These are phyloP conservation scores for Leucocoprinus sp. DNA, from an alignment of 768 basidiomycete species.

Conservation along the genomic window DNA sequence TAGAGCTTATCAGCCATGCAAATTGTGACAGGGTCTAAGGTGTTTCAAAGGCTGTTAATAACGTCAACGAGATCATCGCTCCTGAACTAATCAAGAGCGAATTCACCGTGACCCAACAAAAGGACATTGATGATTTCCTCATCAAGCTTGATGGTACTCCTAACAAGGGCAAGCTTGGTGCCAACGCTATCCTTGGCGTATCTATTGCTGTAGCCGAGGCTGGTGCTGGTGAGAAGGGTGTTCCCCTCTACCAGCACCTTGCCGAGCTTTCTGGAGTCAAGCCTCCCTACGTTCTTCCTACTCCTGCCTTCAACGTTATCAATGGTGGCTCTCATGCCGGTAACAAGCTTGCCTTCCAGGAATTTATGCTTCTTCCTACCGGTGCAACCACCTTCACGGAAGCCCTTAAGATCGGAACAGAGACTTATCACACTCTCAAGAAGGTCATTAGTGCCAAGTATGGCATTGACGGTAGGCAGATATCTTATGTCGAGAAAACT, in stretches of 20 bases:
- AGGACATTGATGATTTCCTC: slow-evolving; percentile 94
- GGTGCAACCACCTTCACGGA: slow-evolving; percentile 89
- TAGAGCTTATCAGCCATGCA: not conserved
- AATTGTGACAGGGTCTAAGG: slow-evolving; percentile 38
- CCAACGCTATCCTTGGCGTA: slow-evolving; percentile 98
- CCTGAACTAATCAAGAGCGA: slow-evolving; percentile 81
- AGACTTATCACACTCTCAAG: slow-evolving; percentile 97
- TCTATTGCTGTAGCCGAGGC: slow-evolving; percentile 94
- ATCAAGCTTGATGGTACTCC: slow-evolving; percentile 96
- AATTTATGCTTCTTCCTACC: slow-evolving; percentile 98
- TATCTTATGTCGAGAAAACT: slow-evolving; percentile 1
- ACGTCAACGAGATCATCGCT: slow-evolving; percentile 89
- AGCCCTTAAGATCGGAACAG: slow-evolving; percentile 97
- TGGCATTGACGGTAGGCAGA: slow-evolving; percentile 81
- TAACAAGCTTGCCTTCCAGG: slow-evolving; percentile 99
- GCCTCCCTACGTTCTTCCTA: slow-evolving; percentile 86
- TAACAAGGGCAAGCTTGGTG: slow-evolving; percentile 99
- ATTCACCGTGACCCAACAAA: slow-evolving; percentile 82
- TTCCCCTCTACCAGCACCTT: slow-evolving; percentile 94
- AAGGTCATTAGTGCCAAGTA: slow-evolving; percentile 99
- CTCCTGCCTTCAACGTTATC: slow-evolving; percentile 97
- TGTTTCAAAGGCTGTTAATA: slow-evolving; percentile 87
- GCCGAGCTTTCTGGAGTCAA: slow-evolving; percentile 94
- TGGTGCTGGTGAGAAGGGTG: slow-evolving; percentile 88
- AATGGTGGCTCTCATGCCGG: slow-evolving; percentile 99